Percentiles rank a stretch among this genome's conserved stretches.
Conservation (phyloP, 441 rosid genomes). For the Populus hybrid region DNA sequence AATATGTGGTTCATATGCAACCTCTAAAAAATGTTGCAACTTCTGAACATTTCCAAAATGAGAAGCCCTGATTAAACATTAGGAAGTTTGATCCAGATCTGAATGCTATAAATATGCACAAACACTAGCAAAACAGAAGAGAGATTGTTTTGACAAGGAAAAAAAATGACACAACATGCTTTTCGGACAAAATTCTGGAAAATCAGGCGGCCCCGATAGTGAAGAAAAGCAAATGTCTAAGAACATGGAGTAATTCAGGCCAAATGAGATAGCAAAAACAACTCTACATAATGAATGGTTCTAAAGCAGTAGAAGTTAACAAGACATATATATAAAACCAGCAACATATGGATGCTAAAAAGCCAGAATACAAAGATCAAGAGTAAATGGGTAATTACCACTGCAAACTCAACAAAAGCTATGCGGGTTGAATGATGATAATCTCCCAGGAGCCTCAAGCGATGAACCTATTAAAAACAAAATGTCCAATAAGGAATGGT, state of each 20-base stretch:
- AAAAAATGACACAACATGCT: background rate
- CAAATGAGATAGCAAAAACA: no score
- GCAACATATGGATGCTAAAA: background rate
- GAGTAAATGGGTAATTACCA: constrained; percentile 41
- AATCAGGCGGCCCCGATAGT: background rate
- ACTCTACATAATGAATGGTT: background rate
- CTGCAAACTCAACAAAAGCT: constrained; percentile 83
- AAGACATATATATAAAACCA: constrained; percentile 1
- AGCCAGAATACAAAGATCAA: background rate
- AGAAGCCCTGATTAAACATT: background rate
- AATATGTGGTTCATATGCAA: background rate
- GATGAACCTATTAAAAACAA: constrained; percentile 55
- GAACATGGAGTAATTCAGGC: background rate
- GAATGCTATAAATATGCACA: background rate
- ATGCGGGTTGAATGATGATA: constrained; percentile 83
- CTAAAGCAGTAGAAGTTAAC: background rate
- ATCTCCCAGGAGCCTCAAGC: constrained; percentile 91
- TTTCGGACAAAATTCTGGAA: background rate
- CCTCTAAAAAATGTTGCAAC: background rate
- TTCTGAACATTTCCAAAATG: background rate
- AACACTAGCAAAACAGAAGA: background rate
- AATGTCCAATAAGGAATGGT: constrained; percentile 10
- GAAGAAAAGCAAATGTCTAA: background rate
- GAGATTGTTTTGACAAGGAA: background rate
- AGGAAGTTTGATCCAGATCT: background rate